These are phyloP conservation scores for Annulohypoxylon stygium DNA, from an alignment of 495 filamentous ascomycete species.

Conservation along the genomic window DNA sequence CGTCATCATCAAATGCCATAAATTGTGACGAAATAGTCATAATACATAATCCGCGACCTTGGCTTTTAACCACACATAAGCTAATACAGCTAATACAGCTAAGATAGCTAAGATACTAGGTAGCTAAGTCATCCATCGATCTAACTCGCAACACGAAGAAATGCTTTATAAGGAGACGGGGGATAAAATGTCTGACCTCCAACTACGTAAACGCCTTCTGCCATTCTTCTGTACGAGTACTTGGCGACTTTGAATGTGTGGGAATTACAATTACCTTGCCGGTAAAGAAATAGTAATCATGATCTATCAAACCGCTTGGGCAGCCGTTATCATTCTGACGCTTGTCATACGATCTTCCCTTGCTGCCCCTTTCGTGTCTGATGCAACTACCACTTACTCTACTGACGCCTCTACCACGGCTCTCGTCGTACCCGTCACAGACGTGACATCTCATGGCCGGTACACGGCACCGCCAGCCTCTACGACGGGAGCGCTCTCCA, in stretches of 20 bases:
- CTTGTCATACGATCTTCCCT: constrained; percentile 36
- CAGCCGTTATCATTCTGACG: constrained; percentile 40
- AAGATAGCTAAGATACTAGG: neutral
- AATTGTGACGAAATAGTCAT: constrained; percentile 29
- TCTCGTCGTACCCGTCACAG: constrained; percentile 48
- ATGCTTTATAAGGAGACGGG: constrained; percentile 19
- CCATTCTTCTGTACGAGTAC: neutral
- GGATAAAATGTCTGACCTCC: neutral
- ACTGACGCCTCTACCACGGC: constrained; percentile 43
- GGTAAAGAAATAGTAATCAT: constrained; percentile 30
- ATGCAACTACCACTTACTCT: constrained; percentile 53
- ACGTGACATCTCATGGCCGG: constrained; percentile 65
- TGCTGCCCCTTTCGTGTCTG: constrained; percentile 55
- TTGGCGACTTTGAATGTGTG: neutral
- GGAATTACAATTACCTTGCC: neutral
- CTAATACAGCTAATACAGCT: neutral
- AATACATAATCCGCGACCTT: constrained; percentile 9
- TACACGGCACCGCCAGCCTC: constrained; percentile 70
- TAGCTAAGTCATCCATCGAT: neutral
- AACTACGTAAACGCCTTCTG: neutral
- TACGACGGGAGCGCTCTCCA: constrained; percentile 69
- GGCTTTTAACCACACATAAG: neutral
- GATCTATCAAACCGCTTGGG: constrained; percentile 32
- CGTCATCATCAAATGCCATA: neutral
- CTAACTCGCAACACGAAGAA: too few relatives aligned